A percentile compares a stretch with the other conserved stretches of the same genome.
phyloP scores from a whole-genome alignment of 495 filamentous ascomycete species.

The Parmelia sp. region DNA sequence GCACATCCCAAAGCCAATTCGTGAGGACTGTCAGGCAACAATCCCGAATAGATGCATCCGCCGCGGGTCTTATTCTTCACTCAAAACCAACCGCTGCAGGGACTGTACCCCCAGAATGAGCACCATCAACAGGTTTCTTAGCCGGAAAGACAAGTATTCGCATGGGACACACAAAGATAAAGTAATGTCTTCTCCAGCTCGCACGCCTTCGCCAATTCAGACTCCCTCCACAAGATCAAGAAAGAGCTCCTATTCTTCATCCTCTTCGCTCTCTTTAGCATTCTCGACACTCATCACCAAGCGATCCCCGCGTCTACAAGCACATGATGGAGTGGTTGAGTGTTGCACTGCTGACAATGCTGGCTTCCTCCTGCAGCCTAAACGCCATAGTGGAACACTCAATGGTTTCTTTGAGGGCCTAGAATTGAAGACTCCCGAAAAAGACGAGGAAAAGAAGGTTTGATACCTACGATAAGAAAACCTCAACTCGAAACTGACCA shows the following conservation, averaged over 20 bases:
- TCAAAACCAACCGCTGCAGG: neutral
- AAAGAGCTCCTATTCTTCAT: constrained; percentile 24
- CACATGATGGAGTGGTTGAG: constrained; percentile 24
- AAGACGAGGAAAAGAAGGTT: constrained; percentile 50
- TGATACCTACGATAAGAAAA: neutral
- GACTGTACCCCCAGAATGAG: constrained; percentile 38
- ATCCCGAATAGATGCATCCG: constrained; percentile 4
- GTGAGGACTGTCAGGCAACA: neutral
- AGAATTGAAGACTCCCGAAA: constrained; percentile 44
- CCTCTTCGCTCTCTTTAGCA: constrained; percentile 28
- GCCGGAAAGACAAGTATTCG: constrained; percentile 61
- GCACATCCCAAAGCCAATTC: neutral
- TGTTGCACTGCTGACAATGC: constrained; percentile 34
- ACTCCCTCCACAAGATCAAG: constrained; percentile 15
- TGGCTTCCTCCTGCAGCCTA: constrained; percentile 35
- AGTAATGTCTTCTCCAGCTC: constrained; percentile 32
- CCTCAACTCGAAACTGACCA: neutral
- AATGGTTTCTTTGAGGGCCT: constrained; percentile 52
- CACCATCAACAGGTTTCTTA: constrained; percentile 63
- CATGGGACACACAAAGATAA: constrained; percentile 44
- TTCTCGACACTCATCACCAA: constrained; percentile 28
- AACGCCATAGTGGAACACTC: constrained; percentile 37
- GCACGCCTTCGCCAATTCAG: constrained; percentile 4
- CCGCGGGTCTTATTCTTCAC: neutral
- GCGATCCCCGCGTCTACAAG: constrained; percentile 26